Percentiles rank a stretch among this genome's conserved stretches.
These are phyloP conservation scores for Populus trichocarpa DNA, from an alignment of 441 rosid species.

Conservation along the genomic window DNA sequence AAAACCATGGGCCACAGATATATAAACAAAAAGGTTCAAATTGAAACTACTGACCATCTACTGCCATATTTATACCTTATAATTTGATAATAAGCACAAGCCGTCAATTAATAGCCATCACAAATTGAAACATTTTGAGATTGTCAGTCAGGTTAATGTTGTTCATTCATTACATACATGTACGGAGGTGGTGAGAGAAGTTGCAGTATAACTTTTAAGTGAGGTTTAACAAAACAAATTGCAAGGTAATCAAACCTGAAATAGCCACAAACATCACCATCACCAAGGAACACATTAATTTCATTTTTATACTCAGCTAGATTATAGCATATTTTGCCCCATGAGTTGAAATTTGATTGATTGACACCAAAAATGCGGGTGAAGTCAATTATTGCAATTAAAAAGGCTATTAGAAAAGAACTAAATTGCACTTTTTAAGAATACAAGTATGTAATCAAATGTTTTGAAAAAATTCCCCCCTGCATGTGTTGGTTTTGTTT, in stretches of 20 bases:
- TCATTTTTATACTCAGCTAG: background rate
- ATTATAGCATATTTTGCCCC: background rate
- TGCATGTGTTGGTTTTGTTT: background rate
- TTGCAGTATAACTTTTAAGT: background rate
- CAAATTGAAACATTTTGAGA: background rate
- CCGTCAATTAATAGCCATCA: background rate
- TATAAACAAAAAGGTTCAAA: background rate
- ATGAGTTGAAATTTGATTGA: background rate
- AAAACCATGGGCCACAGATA: background rate
- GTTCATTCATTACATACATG: background rate
- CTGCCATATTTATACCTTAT: background rate
- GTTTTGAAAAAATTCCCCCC: background rate
- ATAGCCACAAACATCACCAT: background rate
- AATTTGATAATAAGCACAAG: background rate
- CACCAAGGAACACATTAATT: background rate
- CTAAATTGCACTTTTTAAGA: background rate
- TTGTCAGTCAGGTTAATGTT: background rate
- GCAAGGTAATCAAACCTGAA: background rate
- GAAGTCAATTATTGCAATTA: background rate
- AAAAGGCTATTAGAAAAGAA: background rate
- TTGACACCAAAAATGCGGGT: background rate
- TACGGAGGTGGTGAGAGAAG: background rate
- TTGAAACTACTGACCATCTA: background rate
- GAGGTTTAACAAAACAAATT: background rate
- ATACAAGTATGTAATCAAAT: background rate